These are phyloP conservation scores for Phytophthora sp. DNA, from an alignment of 352 stramenopile genomes.

Conservation along the genomic window DNA sequence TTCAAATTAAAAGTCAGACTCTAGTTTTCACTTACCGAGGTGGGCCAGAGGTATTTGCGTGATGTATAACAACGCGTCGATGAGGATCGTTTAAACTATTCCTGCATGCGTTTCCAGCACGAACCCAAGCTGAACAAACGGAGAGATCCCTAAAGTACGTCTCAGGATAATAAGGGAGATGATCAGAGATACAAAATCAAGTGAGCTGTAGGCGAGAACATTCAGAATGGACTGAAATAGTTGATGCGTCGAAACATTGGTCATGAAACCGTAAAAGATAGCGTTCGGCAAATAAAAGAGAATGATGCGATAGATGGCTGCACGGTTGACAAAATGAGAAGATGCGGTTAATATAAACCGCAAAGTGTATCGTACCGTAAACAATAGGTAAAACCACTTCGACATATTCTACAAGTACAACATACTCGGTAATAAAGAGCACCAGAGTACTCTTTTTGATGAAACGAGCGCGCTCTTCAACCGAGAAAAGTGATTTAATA, in stretches of 20 bases:
- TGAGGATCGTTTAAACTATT: slow-evolving; percentile 28
- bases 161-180: slow-evolving; percentile 2
- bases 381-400: too few relatives aligned
- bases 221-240: neutral
- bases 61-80: slow-evolving; percentile 24
- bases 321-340: neutral
- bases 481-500: too few relatives aligned
- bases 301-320: neutral
- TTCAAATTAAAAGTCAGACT: too few relatives aligned
- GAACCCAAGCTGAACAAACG: slow-evolving; percentile 27
- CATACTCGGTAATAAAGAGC: too few relatives aligned
- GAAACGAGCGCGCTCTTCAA: too few relatives aligned
- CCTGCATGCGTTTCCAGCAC: slow-evolving; percentile 29
- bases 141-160: slow-evolving; percentile 15
- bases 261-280: slow-evolving; percentile 12
- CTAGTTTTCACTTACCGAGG: neutral
- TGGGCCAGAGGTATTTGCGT: slow-evolving; percentile 23
- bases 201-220: slow-evolving; percentile 13
- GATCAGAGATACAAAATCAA: slow-evolving; percentile 16
- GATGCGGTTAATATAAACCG: neutral
- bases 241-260: neutral
- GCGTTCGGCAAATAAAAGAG: slow-evolving; percentile 20
- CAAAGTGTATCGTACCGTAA: slow-evolving; percentile 21
- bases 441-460: too few relatives aligned
- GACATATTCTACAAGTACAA: too few relatives aligned